Conservation (phyloP, 2,329 filamentous ascomycete genomes). For the Xylaria sp. region DNA sequence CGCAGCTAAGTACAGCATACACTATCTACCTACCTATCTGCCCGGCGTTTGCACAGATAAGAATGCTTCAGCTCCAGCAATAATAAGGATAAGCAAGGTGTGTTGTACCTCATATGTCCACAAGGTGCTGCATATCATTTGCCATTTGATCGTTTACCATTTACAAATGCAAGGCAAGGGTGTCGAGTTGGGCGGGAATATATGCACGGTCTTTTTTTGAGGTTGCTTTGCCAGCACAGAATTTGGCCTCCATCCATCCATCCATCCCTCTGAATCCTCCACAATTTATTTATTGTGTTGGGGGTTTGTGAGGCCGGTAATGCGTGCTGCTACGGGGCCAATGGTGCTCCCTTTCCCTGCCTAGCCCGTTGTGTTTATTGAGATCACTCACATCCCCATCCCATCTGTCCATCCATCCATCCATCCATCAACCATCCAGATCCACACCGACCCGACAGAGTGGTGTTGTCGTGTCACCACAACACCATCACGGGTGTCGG, state of each 20-base stretch:
- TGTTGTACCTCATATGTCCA: neutral
- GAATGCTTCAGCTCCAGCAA: neutral
- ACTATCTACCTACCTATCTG: neutral
- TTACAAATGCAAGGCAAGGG: slow-evolving; percentile 5
- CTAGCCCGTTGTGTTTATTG: slow-evolving; percentile 12
- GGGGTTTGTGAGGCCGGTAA: slow-evolving; percentile 19
- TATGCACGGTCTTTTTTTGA: slow-evolving; percentile 26
- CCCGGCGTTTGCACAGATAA: neutral
- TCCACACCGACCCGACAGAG: slow-evolving; percentile 36
- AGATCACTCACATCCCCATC: slow-evolving; percentile 22
- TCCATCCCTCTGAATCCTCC: neutral
- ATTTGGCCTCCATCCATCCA: slow-evolving; percentile 23
- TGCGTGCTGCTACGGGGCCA: slow-evolving; percentile 1
- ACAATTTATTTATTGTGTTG: neutral
- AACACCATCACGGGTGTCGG: slow-evolving; percentile 38
- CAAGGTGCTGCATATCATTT: neutral
- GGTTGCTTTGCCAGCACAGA: slow-evolving; percentile 31
- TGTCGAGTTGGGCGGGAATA: slow-evolving; percentile 26
- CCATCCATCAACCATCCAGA: neutral
- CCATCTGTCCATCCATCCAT: neutral
- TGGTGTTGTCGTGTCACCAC: slow-evolving; percentile 43
- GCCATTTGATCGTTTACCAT: neutral
- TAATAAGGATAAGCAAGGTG: neutral
- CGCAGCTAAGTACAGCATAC: neutral
- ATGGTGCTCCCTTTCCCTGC: slow-evolving; percentile 19